These are phyloP conservation scores for Pyronema domesticum DNA, from an alignment of 495 filamentous ascomycete species.

Conservation along the genomic window DNA sequence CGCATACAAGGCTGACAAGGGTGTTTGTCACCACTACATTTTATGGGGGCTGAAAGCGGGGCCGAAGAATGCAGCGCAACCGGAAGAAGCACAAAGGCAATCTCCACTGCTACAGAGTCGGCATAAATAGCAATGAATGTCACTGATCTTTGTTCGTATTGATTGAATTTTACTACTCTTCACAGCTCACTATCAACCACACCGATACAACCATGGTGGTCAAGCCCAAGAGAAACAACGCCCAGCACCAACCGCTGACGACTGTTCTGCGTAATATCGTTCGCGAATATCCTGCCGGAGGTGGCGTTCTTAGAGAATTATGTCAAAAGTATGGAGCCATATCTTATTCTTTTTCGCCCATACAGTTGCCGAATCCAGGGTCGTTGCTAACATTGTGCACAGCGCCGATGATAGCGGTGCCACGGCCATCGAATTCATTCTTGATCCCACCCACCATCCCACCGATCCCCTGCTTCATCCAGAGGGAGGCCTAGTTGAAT, in stretches of 20 bases:
- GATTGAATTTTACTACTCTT: too few relatives aligned
- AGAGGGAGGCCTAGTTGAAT: slow-evolving; percentile 18
- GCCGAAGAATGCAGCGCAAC: too few relatives aligned
- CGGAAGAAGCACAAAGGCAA: too few relatives aligned
- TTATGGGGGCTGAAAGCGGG: too few relatives aligned
- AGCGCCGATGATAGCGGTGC: slow-evolving; percentile 28
- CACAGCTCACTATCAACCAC: too few relatives aligned
- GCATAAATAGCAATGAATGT: too few relatives aligned
- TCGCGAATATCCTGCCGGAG: slow-evolving; percentile 27
- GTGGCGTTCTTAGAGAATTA: slow-evolving; percentile 26
- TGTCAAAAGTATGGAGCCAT: slow-evolving; percentile 12
- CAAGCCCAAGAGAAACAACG: slow-evolving; percentile 15
- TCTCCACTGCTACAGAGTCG: too few relatives aligned
- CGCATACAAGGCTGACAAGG: too few relatives aligned
- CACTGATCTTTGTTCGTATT: too few relatives aligned
- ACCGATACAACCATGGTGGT: slow-evolving; percentile 8
- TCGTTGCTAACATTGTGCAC: not conserved
- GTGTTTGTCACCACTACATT: too few relatives aligned
- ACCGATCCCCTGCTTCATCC: slow-evolving; percentile 21
- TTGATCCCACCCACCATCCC: slow-evolving; percentile 22
- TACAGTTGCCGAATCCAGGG: not conserved
- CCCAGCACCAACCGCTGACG: slow-evolving; percentile 21
- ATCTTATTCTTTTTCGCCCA: not conserved
- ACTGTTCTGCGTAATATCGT: slow-evolving; percentile 25
- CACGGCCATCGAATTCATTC: slow-evolving; percentile 24